Base-by-base conservation (phyloP, 805 yeast genomes). In the Barnettozyma salicaria region DNA sequence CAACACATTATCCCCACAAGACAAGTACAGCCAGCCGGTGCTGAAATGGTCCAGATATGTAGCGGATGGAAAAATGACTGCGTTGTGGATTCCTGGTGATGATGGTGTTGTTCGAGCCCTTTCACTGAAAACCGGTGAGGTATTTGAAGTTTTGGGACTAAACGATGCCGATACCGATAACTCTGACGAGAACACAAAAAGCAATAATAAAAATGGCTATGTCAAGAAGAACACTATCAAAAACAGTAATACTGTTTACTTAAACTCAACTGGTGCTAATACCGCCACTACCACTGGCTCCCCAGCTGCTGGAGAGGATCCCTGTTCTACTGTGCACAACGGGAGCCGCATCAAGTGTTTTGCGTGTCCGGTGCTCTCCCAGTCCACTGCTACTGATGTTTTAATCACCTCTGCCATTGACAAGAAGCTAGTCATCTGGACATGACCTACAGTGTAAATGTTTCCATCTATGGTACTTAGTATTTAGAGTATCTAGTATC, bases 11-110 rank as follows among this genome's bases (percentile, higher is more conserved):
- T 65, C 83, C 2, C 85, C 87, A 1, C 89, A 82, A 55, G 86
- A 80, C 49, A 78, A 78, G 53, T 81, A 65, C 49, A 74, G 81
- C 3, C 68, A 61, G 36, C 69, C 82, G 0, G 48, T 61, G 11
- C 53, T 81, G 3, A 22, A 50, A 7, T 74, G 78, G 78, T 52
- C 74, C 36, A 30, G 34, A 3, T 6, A 9, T 8, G 6, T 17
- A 4, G 25, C 32, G 4, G 14, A 19, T 5, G 34, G 13, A 12
- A 56, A 59, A 13, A 64, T 65, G 1, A 37, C 44, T 19, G 89
- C 88, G 1, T 36, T 80, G 2, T 80, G 88, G 86, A 64, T 79
- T 0, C 60, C 71, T 33, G 79, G 87, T 3, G 88, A 81, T 44
- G 88, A 80, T 53, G 90, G 89, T 0, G 42, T 55, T 1, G 49